These are phyloP conservation scores for Nakazawaea ishiwadae DNA, from an alignment of 805 yeast genomes.

Conservation along the genomic window DNA sequence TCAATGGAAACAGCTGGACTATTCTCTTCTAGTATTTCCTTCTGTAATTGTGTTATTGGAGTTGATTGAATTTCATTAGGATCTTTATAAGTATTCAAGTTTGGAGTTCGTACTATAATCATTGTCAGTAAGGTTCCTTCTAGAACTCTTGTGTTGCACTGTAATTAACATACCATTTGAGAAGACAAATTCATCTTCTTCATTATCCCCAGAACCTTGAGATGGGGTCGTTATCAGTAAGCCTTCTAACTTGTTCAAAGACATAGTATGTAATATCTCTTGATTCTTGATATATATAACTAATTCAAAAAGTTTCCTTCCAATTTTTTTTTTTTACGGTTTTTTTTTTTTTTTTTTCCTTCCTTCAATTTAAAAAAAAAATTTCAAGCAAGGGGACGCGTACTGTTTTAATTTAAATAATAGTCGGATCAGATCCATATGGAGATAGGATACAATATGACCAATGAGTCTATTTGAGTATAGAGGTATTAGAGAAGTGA, in stretches of 20 bases:
- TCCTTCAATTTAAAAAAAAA: too few relatives aligned
- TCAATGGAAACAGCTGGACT: conserved; percentile 16
- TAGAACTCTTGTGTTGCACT: too few relatives aligned
- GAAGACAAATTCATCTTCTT: conserved; percentile 1
- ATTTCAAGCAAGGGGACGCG: too few relatives aligned
- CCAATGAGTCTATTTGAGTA: too few relatives aligned
- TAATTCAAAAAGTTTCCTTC: too few relatives aligned
- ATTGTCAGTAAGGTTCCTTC: too few relatives aligned
- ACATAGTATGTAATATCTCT: not conserved
- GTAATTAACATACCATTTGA: not conserved
- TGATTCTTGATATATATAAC: not conserved
- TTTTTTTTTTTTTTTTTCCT: too few relatives aligned
- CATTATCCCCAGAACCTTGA: not conserved
- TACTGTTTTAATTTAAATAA: too few relatives aligned
- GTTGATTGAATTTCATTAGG: conserved; percentile 1
- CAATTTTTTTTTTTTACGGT: too few relatives aligned
- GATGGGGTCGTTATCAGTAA: not conserved
- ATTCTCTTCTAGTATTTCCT: conserved; percentile 7
- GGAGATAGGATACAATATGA: too few relatives aligned
- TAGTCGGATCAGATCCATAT: too few relatives aligned
- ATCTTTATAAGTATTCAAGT: not conserved
- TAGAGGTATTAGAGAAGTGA: too few relatives aligned
- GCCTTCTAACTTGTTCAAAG: not conserved
- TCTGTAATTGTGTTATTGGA: conserved; percentile 9
- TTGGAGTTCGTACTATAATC: conserved; percentile 3